Base-by-base conservation (phyloP, 352 stramenopile genomes). In the Globisporangium nodosum region DNA sequence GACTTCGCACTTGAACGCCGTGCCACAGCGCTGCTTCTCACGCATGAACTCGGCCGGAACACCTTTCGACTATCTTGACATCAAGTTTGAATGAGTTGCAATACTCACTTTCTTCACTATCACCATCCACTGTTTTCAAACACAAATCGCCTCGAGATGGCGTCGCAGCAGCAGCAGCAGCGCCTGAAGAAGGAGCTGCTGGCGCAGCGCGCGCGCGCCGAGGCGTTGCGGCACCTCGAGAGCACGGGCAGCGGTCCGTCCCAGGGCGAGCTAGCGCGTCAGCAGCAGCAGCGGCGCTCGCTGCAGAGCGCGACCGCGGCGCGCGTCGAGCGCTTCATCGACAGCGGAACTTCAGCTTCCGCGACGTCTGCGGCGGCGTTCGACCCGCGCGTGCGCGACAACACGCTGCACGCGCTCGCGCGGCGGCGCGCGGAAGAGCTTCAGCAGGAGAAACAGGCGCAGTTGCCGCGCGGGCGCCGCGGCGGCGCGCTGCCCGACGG, bases 361-460 rank as follows among this genome's bases (percentile, higher is more conserved):
- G 61, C 49, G 63, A 54, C 54, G 3, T 57, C 57, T 31, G 53
- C 65, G 3, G 58, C 61, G 1, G 58, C 69, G 16, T 68, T 68
- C 47, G 73, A 83, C 35, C 69, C 76, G 60, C 68, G 71, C 39
- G 59, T 84, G 35, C 74, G 80, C 20, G 84, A 94, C 64, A 94
- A 94, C 58, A 94, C 84, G 39, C 68, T 94, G 31, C 74, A 91
- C 43, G 76, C 61, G n/a, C 50, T 90, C 52, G 78, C 75, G 5
- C 48, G 73, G 40, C 66, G 71, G 0, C 69, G 77, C 11, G 78
- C 76, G 0, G 70, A 74, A 37, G 63, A 79, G 48, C 60, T 87
- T 33, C 69, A 81, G 46, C 67, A 72, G 42, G 60, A 76, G 48
- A 52, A 48, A 15, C 18, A 20, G 43, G 15, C 15, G 40, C 40